These are phyloP conservation scores for Emiliania huxleyi DNA, from an alignment of 78 protist genomes.

Conservation along the genomic window DNA sequence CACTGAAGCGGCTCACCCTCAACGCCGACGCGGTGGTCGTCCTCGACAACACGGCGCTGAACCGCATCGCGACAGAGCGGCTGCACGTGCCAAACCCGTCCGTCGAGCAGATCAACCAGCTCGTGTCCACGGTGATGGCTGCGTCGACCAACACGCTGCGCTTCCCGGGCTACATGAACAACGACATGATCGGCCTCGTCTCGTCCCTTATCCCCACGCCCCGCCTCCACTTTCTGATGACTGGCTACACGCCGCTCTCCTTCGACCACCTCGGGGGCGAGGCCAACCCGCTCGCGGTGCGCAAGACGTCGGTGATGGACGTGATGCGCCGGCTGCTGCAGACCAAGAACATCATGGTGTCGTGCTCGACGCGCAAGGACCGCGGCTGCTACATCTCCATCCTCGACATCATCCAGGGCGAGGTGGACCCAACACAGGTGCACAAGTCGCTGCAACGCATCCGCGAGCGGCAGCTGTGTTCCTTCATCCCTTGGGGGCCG, in stretches of 20 bases:
- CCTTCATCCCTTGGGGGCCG: constrained; percentile 99
- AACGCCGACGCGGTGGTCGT: constrained; percentile 91
- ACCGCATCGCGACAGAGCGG: constrained; percentile 88
- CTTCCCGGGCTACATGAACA: constrained; percentile 88
- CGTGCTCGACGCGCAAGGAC: constrained; percentile 57
- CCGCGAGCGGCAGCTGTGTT: constrained; percentile 84
- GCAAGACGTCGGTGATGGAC: constrained; percentile 97
- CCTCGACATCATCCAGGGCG: constrained; percentile 98
- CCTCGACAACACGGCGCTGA: constrained; percentile 96
- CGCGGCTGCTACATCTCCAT: constrained; percentile 91
- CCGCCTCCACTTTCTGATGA: constrained; percentile 98
- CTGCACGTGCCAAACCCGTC: constrained; percentile 81
- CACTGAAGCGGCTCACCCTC: constrained; percentile 84
- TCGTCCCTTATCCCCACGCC: constrained; percentile 99
- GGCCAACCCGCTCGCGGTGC: constrained; percentile 72
- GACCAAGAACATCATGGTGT: constrained; percentile 92
- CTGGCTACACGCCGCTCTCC: constrained; percentile 58
- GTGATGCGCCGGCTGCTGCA: constrained; percentile 98
- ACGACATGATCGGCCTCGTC: constrained; percentile 93
- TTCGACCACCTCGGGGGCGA: neutral
- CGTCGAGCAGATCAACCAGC: constrained; percentile 48
- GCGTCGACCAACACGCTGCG: constrained; percentile 96
- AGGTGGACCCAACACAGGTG: constrained; percentile 96
- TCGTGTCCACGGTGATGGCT: constrained; percentile 95
- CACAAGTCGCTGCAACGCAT: constrained; percentile 96